A percentile compares a stretch with the other conserved stretches of the same genome.
These are phyloP conservation scores for Trametes gibbosa DNA, from an alignment of 768 basidiomycete genomes.

Conservation along the genomic window DNA sequence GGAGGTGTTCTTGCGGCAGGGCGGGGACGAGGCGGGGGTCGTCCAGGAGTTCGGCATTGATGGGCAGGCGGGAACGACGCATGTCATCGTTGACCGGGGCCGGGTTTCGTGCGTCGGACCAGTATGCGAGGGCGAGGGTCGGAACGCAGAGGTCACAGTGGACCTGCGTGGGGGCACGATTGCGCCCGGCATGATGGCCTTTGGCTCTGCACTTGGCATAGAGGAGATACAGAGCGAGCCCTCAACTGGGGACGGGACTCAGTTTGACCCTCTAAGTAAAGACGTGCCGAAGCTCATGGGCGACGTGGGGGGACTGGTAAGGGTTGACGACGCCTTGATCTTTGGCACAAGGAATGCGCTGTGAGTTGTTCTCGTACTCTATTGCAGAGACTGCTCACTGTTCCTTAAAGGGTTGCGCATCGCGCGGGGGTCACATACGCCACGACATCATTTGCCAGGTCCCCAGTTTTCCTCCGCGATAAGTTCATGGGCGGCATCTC, in stretches of 20 bases:
- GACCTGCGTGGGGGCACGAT: conserved; percentile 73
- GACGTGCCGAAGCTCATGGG: conserved; percentile 49
- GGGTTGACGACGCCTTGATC: conserved; percentile 72
- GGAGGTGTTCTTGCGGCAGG: conserved; percentile 28
- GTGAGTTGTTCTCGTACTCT: conserved; percentile 41
- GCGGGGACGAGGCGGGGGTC: conserved; percentile 29
- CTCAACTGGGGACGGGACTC: conserved; percentile 66
- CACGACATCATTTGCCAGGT: conserved; percentile 26
- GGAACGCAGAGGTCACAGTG: conserved; percentile 42
- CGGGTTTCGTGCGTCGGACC: conserved; percentile 38
- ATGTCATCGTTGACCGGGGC: conserved; percentile 41
- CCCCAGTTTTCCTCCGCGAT: conserved; percentile 13
- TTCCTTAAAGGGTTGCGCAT: conserved; percentile 54
- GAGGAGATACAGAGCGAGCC: conserved; percentile 65
- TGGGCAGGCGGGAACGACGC: conserved; percentile 14
- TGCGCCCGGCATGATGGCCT: conserved; percentile 66
- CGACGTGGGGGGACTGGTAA: conserved; percentile 50
- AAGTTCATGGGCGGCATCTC: conserved; percentile 40
- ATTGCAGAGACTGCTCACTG: background rate
- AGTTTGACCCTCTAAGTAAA: conserved; percentile 51
- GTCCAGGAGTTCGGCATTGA: conserved; percentile 37
- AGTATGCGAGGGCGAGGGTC: conserved; percentile 19
- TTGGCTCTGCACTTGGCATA: conserved; percentile 69
- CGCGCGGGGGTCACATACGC: conserved; percentile 48
- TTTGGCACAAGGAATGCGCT: conserved; percentile 69